Conservation (phyloP, 495 filamentous ascomycete species). For the Penicillium coffeae region DNA sequence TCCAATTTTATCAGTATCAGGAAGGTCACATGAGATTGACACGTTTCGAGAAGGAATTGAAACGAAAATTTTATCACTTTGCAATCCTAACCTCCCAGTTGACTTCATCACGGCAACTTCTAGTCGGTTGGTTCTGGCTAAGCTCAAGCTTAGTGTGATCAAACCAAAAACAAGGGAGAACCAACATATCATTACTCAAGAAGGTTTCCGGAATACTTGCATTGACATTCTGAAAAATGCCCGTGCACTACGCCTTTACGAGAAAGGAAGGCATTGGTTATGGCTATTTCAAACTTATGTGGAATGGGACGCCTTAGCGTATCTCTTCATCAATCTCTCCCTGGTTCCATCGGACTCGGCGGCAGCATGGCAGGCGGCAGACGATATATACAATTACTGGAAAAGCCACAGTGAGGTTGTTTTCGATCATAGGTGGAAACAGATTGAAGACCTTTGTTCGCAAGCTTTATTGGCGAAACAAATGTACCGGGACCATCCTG, state of each 20-base stretch:
- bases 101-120: conserved; percentile 65
- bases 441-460: conserved; percentile 13
- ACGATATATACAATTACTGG: conserved; percentile 18
- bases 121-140: conserved; percentile 59
- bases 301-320: conserved; percentile 73
- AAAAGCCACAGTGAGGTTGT: conserved; percentile 1
- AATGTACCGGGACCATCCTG: not conserved
- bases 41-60: conserved; percentile 56
- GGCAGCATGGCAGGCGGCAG: conserved; percentile 10
- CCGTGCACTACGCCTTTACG: conserved; percentile 7
- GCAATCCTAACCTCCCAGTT: conserved; percentile 54
- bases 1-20: conserved; percentile 8
- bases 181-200: conserved; percentile 23
- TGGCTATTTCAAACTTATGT: conserved; percentile 75
- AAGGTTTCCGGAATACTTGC: conserved; percentile 21
- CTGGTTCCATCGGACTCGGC: conserved; percentile 16
- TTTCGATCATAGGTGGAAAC: conserved; percentile 8
- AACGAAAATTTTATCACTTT: conserved; percentile 55
- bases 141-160: conserved; percentile 55
- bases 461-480: conserved; percentile 10
- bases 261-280: conserved; percentile 17
- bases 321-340: conserved; percentile 62
- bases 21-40: conserved; percentile 56
- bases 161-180: conserved; percentile 35
- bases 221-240: conserved; percentile 54